A percentile compares a stretch with the other conserved stretches of the same genome.
Conservation (phyloP, 352 stramenopile genomes). For the Phytophthora sp. region DNA sequence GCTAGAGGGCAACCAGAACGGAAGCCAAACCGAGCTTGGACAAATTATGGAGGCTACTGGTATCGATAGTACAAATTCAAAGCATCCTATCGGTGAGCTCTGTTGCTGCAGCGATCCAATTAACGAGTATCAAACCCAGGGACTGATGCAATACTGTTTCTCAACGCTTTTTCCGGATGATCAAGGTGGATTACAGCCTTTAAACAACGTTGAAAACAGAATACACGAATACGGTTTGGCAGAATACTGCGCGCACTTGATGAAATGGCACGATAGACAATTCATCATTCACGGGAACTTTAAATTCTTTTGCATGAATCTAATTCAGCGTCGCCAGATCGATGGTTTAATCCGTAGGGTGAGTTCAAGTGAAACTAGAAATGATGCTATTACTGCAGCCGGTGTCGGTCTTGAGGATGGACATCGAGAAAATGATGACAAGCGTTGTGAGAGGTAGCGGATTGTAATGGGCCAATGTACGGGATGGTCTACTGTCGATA, state of each 20-base stretch:
- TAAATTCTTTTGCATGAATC: conserved; percentile 22
- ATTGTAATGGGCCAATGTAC: conserved; percentile 15
- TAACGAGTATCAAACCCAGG: conserved; percentile 11
- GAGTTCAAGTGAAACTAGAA: neutral
- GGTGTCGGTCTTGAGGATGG: neutral
- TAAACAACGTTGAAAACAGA: neutral
- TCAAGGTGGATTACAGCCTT: neutral
- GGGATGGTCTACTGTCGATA: conserved; percentile 29
- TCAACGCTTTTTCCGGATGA: conserved; percentile 15
- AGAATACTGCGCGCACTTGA: conserved; percentile 15
- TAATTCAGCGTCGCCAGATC: conserved; percentile 15
- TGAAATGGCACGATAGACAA: conserved; percentile 23
- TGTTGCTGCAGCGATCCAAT: neutral
- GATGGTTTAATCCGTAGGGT: conserved; percentile 10
- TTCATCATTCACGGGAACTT: conserved; percentile 16
- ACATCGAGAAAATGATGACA: neutral
- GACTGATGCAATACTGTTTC: conserved; percentile 16
- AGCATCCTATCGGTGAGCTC: neutral
- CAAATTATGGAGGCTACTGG: conserved; percentile 1
- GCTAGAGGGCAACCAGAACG: neutral
- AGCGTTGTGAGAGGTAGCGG: conserved; percentile 14
- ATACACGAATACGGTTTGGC: conserved; percentile 3
- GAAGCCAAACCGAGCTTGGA: neutral
- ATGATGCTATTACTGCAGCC: neutral
- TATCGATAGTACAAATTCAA: neutral